These are phyloP conservation scores for Neonothopanus nambi DNA, from an alignment of 1,284 basidiomycete genomes.

Conservation along the genomic window DNA sequence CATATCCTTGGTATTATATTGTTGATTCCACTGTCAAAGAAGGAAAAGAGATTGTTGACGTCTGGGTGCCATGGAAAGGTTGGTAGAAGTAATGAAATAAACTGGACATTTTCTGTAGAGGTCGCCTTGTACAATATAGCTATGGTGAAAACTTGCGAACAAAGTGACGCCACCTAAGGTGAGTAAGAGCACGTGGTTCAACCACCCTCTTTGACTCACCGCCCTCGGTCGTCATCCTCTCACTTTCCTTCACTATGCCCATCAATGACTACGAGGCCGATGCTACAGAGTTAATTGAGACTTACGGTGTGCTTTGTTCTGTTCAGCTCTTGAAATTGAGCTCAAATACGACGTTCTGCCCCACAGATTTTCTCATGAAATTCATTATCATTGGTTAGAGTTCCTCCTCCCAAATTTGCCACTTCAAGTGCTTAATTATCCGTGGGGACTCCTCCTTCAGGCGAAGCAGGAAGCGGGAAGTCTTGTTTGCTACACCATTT, in stretches of 20 bases:
- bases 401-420: conserved; percentile 3
- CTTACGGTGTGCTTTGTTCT: conserved; percentile 68
- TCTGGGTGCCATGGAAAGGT: conserved; percentile 91
- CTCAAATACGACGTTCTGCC: conserved; percentile 15
- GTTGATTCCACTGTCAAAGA: conserved; percentile 58
- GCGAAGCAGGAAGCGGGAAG: conserved; percentile 96
- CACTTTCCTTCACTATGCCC: conserved; percentile 40
- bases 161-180: no score
- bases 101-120: no score
- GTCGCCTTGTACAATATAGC: no score
- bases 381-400: conserved; percentile 89
- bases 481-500: conserved; percentile 96
- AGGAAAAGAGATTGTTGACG: conserved; percentile 66
- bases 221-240: conserved; percentile 1
- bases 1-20: conserved; percentile 81
- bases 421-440: background rate
- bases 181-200: background rate
- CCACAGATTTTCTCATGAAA: conserved; percentile 94
- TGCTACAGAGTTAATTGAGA: conserved; percentile 89
- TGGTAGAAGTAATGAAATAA: conserved; percentile 64
- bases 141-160: no score
- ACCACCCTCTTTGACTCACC: background rate
- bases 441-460: conserved; percentile 39
- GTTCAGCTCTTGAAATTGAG: background rate
- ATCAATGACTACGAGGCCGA: conserved; percentile 68